Base-by-base conservation (phyloP, 208 protist genomes). In the Leishmania martiniquensis region DNA sequence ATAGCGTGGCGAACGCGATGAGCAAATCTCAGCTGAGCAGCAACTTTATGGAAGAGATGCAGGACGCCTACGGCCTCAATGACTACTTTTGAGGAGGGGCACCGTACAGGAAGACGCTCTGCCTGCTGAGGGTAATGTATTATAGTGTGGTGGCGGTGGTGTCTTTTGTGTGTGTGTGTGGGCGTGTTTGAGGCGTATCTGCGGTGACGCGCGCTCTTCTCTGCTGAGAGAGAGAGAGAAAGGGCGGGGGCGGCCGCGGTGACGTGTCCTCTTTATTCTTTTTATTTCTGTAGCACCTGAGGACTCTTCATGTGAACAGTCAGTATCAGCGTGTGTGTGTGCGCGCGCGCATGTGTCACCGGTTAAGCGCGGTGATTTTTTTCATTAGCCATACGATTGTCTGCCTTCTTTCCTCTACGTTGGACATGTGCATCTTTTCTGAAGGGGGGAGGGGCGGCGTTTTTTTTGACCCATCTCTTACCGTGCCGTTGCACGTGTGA, bases 11-110 rank as follows among this genome's bases (percentile, higher is more conserved):
- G 3, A 59, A 66, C 59, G 79, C 78, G 65, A 42, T 34, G 47
- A 72, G 71, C 34, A 68, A 81, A 52, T 86, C 83, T 42, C 77
- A 72, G 52, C 62, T 22, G 32, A 65, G 77, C 42, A 70, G 52
- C n/a, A 72, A 79, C 47, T 87, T 78, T 39, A 70, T 85, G 17
- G 57, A 84, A 9, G 83, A 88, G 47, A 71, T 87, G 54, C 71
- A 85, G 20, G 84, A 91, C 49, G 42, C 75, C 12, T 93, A 89
- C 45, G 82, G 80, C 13, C 79, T 89, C 17, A 77, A 85, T 71
- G 66, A 84, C 49, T 86, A 80, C 76, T 70, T 82, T 42, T 80
- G 68, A 78, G 17, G 13, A 1, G n/a, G 12, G 25, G 0, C 44
- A 29, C n/a, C 47, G 3, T 37, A 57, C 29, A 59, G 10, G 49